phyloP scores from a whole-genome alignment of 1,139 yeast genomes.

The Scheffersomyces segobiensis region DNA sequence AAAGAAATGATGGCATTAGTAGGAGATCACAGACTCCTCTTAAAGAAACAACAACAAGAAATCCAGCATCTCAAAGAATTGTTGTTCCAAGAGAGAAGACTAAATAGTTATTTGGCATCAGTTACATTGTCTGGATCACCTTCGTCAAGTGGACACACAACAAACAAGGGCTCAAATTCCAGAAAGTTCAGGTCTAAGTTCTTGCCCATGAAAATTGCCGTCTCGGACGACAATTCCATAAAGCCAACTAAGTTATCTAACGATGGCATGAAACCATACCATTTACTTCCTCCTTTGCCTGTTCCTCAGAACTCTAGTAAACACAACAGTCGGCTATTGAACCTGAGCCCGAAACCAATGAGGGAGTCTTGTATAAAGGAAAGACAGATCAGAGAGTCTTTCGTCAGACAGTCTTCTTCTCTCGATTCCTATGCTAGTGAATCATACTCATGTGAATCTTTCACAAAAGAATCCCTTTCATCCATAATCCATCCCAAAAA shows the following conservation, averaged over 20 bases:
- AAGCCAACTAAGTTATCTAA: not conserved
- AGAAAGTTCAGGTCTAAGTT: conserved; percentile 15
- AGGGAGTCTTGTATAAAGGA: not conserved
- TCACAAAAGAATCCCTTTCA: not conserved
- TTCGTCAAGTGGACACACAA: not conserved
- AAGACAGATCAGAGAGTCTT: not conserved
- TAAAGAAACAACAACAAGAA: conserved; percentile 30
- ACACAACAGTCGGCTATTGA: not conserved
- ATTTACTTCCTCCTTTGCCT: conserved; percentile 19
- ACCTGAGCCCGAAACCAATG: not conserved
- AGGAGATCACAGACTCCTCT: conserved; percentile 24
- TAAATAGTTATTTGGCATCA: conserved; percentile 16
- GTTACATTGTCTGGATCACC: conserved; percentile 5
- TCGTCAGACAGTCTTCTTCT: not conserved
- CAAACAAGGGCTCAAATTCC: not conserved
- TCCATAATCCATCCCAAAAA: not conserved
- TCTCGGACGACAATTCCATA: not conserved
- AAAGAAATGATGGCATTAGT: conserved; percentile 28
- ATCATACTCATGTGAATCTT: not conserved
- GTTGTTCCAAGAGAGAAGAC: conserved; percentile 23
- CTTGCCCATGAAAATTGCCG: conserved; percentile 19
- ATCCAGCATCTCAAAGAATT: conserved; percentile 26
- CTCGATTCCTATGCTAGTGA: not conserved
- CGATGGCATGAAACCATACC: conserved; percentile 1
- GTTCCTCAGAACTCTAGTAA: conserved; percentile 1